Evolutionary conservation across 352 stramenopile species (phyloP).

Genomic region (Globisporangium heterothallicum): DNA sequence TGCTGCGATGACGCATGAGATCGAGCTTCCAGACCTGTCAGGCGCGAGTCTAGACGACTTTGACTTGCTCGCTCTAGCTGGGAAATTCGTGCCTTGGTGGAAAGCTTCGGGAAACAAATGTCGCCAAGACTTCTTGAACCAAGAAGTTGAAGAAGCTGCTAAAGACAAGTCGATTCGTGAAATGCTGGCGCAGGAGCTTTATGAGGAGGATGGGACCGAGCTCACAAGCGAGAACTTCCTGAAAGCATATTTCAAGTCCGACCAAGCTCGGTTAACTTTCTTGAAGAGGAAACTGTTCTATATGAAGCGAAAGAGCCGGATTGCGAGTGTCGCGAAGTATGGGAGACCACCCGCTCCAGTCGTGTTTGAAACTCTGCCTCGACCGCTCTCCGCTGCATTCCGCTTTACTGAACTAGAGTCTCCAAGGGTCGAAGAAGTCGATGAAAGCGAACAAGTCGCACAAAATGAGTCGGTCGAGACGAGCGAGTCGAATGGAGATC

Average conservation of each 20-base stretch:
- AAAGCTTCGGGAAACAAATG: constrained; percentile 33
- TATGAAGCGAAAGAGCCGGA: constrained; percentile 32
- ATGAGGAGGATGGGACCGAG: not conserved
- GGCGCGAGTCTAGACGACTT: constrained; percentile 29
- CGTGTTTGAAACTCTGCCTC: constrained; percentile 35
- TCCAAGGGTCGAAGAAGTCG: constrained; percentile 3
- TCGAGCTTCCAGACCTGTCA: constrained; percentile 52
- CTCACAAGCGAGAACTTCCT: constrained; percentile 27
- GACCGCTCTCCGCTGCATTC: constrained; percentile 26
- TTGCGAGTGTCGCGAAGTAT: constrained; percentile 33
- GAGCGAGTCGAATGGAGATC: constrained; percentile 7
- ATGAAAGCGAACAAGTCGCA: constrained; percentile 10
- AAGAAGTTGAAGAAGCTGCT: constrained; percentile 41
- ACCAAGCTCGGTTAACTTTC: constrained; percentile 33
- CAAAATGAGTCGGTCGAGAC: constrained; percentile 13
- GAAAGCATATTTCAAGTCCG: constrained; percentile 42
- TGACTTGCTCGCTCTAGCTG: constrained; percentile 40
- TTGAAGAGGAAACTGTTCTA: constrained; percentile 47
- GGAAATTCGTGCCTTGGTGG: constrained; percentile 62
- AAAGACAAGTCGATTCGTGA: constrained; percentile 27
- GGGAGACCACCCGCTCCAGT: constrained; percentile 41
- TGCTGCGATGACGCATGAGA: constrained; percentile 43
- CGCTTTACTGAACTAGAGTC: constrained; percentile 17
- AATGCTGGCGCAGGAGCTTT: constrained; percentile 26
- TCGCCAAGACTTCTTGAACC: constrained; percentile 43